Evolutionary conservation across 495 filamentous ascomycete species (phyloP).

Genomic region (Rostrohypoxylon terebratum): DNA sequence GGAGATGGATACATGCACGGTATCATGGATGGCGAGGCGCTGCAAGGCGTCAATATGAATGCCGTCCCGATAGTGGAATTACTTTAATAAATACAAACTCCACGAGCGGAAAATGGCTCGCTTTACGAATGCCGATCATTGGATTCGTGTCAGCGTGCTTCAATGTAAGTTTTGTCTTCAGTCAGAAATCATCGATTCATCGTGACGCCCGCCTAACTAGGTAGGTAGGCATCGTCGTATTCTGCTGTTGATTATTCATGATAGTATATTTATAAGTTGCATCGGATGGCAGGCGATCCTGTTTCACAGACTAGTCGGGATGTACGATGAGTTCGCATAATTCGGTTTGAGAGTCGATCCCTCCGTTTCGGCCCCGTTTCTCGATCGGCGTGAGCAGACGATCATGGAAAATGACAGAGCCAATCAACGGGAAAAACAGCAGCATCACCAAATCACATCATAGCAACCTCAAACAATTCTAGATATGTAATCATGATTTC

Average conservation of each 20-base stretch:
- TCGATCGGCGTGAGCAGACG: not conserved
- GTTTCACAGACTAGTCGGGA: slow-evolving; percentile 31
- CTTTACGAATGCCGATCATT: too few species aligned
- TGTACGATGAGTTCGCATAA: not conserved
- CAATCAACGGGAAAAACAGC: not conserved
- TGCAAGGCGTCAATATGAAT: not conserved
- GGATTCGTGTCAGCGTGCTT: too few species aligned
- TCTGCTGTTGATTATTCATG: not conserved
- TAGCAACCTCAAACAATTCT: slow-evolving; percentile 3
- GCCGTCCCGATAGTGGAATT: not conserved
- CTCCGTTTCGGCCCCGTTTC: slow-evolving; percentile 20
- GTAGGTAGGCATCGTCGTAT: not conserved
- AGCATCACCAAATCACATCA: not conserved
- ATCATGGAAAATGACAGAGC: not conserved
- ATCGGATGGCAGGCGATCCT: slow-evolving; percentile 5
- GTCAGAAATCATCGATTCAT: too few species aligned
- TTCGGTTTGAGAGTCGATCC: slow-evolving; percentile 25
- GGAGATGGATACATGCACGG: not conserved
- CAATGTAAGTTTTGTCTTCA: too few species aligned
- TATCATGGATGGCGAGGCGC: not conserved
- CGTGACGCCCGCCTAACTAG: not conserved
- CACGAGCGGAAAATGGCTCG: too few species aligned
- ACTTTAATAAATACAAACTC: not conserved
- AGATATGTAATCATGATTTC: slow-evolving; percentile 23
- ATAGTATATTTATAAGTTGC: not conserved